These are phyloP conservation scores for Cyberlindnera bimundalis DNA, from an alignment of 805 yeast species.

Conservation along the genomic window DNA sequence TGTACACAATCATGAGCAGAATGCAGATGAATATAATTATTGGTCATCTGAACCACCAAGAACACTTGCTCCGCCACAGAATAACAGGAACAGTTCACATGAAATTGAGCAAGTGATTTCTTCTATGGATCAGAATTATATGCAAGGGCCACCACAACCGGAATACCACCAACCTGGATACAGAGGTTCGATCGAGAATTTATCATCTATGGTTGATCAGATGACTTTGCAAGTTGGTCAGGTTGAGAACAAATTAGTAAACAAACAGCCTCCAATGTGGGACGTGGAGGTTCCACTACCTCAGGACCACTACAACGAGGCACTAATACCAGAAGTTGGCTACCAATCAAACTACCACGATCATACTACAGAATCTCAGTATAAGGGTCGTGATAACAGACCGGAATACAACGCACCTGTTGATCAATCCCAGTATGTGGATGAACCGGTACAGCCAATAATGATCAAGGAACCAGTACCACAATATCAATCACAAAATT, in stretches of 20 bases:
- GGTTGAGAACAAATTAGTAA: slow-evolving; percentile 22
- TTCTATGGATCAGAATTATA: background rate
- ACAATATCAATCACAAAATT: background rate
- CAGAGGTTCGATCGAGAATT: slow-evolving; percentile 27
- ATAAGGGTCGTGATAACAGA: no score
- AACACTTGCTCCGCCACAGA: slow-evolving; percentile 7
- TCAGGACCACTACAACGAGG: background rate
- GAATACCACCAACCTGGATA: slow-evolving; percentile 3
- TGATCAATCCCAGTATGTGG: no score
- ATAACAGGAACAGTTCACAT: slow-evolving; percentile 4
- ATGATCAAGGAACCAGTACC: background rate
- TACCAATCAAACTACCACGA: slow-evolving; percentile 5
- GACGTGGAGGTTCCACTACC: slow-evolving; percentile 19
- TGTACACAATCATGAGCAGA: background rate
- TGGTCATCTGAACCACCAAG: slow-evolving; percentile 16
- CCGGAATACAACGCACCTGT: no score
- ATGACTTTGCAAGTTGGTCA: slow-evolving; percentile 26
- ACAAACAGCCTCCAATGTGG: slow-evolving; percentile 10
- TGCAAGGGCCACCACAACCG: slow-evolving; percentile 2
- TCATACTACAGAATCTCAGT: no score
- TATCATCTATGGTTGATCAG: slow-evolving; percentile 36
- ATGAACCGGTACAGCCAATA: no score
- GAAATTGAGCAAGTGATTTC: slow-evolving; percentile 9
- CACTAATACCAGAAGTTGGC: background rate
- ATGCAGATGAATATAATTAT: slow-evolving; percentile 13